A percentile compares a stretch with the other conserved stretches of the same genome.
phyloP scores from a whole-genome alignment of 2,329 filamentous ascomycete genomes.

The Apiospora phragmitis region DNA sequence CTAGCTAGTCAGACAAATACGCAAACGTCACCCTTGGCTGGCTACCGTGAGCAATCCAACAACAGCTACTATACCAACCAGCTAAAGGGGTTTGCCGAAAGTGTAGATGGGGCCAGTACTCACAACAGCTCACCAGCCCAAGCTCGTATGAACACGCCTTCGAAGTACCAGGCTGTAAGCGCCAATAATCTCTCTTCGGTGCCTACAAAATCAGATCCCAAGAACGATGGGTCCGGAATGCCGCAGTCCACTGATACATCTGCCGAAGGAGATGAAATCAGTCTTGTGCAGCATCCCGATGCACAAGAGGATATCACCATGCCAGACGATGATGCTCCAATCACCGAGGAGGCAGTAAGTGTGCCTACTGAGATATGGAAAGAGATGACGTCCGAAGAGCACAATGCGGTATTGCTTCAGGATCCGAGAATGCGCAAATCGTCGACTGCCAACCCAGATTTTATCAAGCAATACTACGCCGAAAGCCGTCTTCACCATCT shows the following conservation, averaged over 20 bases:
- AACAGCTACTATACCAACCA: slow-evolving; percentile 81
- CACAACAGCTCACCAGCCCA: not conserved
- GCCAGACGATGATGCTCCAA: not conserved
- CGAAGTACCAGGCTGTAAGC: not conserved
- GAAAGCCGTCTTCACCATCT: slow-evolving; percentile 94
- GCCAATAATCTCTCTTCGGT: not conserved
- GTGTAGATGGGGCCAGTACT: not conserved
- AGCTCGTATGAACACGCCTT: not conserved
- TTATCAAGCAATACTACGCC: slow-evolving; percentile 91
- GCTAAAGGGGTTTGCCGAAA: slow-evolving; percentile 42
- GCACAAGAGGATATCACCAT: not conserved
- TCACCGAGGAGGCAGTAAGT: not conserved
- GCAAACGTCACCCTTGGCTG: slow-evolving; percentile 45
- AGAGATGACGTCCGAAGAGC: slow-evolving; percentile 80
- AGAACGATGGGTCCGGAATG: not conserved
- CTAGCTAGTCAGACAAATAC: slow-evolving; percentile 67
- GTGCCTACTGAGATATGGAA: slow-evolving; percentile 21
- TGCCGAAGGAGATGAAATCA: not conserved
- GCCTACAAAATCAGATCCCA: not conserved
- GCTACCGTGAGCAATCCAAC: slow-evolving; percentile 81
- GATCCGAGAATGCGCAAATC: slow-evolving; percentile 86
- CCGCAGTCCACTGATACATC: not conserved
- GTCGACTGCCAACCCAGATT: slow-evolving; percentile 89
- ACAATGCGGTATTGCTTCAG: slow-evolving; percentile 81
- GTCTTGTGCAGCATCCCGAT: slow-evolving; percentile 10